Base-by-base conservation (phyloP, 371 early-diverging fungal species). In the Dentiscutata heterogama region DNA sequence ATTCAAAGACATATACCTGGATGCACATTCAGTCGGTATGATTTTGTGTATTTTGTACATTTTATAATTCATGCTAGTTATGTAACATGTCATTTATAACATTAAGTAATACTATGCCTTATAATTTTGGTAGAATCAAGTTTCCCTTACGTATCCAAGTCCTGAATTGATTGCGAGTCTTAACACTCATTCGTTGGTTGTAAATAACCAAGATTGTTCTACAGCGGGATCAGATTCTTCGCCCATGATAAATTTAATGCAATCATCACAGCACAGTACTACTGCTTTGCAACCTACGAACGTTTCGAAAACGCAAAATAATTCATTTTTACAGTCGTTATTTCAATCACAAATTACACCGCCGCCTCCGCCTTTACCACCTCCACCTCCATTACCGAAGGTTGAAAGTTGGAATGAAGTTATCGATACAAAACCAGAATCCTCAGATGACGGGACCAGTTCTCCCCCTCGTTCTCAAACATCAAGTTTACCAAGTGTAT, bases 21-120 rank as follows among this genome's bases (percentile, higher is more conserved):
- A 54, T 53, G 18, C 54, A 73, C 46, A 27, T 73, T 51, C 73
- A 73, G 18, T 51, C 73, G 50, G 73, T 73, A 73, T 51, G 14
- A 35, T 20, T 3, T 29, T 67, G 20, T 35, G 20, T 18, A 31
- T 67, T 8, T 31, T 18, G 7, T 67, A 18, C 39, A 14, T 18
- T 14, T 39, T 18, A 13, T 31, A 8, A 65, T 65, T 31, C 25
- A 65, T 31, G 8, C 3, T 31, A 27, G 13, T 29, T 65, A 27
- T 35, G 18, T 25, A 65, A 29, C 20, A 13, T 29, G 5, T 4
- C 16, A 31, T 31, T 13, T 31, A 2, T 29, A 29, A 27, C 2
- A 25, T 64, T 64, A 35, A 31, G 22, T 5, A 58, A 58, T 8
- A 58, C 22, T 58, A 58, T 58, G n/a, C 46, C 7, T 46, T 46